Evolutionary conservation across 495 filamentous ascomycete species (phyloP), one percentile per base, ranked within the genome.

Genomic region (Viridothelium virens): DNA sequence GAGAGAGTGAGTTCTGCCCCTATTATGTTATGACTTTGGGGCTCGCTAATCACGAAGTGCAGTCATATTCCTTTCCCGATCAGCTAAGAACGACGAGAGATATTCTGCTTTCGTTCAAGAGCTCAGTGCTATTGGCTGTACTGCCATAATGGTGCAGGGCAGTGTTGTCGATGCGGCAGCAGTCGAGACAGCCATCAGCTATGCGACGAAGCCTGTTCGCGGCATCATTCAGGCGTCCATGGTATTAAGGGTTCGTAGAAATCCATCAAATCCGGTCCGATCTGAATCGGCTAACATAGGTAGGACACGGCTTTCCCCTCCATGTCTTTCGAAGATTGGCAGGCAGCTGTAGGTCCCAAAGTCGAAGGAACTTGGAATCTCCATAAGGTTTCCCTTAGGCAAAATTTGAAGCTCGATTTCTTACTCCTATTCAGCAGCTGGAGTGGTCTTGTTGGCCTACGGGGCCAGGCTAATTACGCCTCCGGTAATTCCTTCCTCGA

Each of bases 401-500:
- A 36, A 36, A 36, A 59, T 18, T 9, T 9, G 14, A 16, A 56
- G 14, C 68, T 69, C 4, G 68, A 69, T 38, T 66, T 67, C 44
- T 69, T 69, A 47, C 6, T 67, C 41, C 2, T 63, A 41, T 61
- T 69, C 56, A 67, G 65, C 44, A 67, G 65, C 31, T 53, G 39
- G 38, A 44, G 47, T 9, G 65, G 59, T 37, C 25, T 69, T 14
- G 44, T 67, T 39, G 68, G 68, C 46, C 44, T 63, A 34, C 1
- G 5, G 16, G 64, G 37, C 6, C 68, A 69, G 46, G 65, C 68
- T 34, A 64, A 63, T 47, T 69, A 69, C 59, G 44, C 65, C 65
- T 65, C 65, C 4, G 38, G 48, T 31, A 69, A 69, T 48, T 50
- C 65, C 2, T 69, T 38, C 61, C 56, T 53, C 31, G 65, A 69